These are phyloP conservation scores for Syzygium grande DNA, from an alignment of 345 rosid genomes.

Conservation along the genomic window DNA sequence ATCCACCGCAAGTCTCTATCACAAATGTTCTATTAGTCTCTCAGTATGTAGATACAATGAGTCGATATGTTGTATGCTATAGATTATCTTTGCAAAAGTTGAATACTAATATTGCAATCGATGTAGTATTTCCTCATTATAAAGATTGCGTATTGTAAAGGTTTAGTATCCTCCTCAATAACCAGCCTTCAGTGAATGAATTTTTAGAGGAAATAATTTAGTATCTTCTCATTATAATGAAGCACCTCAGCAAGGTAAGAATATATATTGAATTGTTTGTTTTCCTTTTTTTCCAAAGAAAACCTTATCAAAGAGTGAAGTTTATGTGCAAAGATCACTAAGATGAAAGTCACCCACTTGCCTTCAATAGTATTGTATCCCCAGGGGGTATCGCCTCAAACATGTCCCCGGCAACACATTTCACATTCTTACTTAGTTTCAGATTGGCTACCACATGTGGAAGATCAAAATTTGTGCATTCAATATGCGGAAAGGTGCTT, in stretches of 20 bases:
- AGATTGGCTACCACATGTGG: constrained; percentile 10
- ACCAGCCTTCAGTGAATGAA: too few relatives aligned
- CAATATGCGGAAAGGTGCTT: constrained; percentile 5
- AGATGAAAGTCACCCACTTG: neutral
- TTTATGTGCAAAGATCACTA: neutral
- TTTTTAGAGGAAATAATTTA: too few relatives aligned
- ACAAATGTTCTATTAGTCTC: neutral
- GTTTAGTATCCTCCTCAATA: neutral
- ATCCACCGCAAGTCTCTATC: neutral
- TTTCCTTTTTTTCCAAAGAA: neutral
- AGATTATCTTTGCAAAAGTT: neutral
- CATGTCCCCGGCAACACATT: constrained; percentile 21
- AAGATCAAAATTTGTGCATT: constrained; percentile 11
- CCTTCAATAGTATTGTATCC: constrained; percentile 17
- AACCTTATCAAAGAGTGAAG: neutral
- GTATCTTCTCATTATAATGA: neutral
- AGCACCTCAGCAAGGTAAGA: neutral
- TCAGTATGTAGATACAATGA: neutral
- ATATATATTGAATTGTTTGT: neutral
- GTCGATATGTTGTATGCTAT: neutral
- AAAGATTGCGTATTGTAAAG: neutral
- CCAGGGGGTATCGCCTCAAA: constrained; percentile 17
- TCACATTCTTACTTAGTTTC: constrained; percentile 8
- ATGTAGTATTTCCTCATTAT: neutral
- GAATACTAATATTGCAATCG: neutral